Conservation (phyloP, 2,329 filamentous ascomycete genomes). For the Penicillium polonicum region DNA sequence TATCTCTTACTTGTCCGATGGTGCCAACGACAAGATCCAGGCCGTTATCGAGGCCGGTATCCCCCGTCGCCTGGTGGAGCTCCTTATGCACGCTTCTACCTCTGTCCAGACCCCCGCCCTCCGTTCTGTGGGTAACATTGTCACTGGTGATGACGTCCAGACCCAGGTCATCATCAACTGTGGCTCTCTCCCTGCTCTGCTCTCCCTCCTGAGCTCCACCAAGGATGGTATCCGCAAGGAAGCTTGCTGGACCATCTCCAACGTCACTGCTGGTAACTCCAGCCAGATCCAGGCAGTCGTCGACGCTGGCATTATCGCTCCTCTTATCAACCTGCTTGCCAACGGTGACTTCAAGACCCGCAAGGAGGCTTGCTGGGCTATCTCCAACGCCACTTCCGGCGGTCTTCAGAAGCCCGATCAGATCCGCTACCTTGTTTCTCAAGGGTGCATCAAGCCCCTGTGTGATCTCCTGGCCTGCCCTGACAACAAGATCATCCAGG, state of each 20-base stretch:
- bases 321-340: conserved; percentile 90
- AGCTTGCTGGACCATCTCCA: conserved; percentile 99
- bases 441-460: conserved; percentile 95
- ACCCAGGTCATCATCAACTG: conserved; percentile 99
- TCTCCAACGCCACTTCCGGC: conserved; percentile 96
- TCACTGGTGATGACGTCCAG: conserved; percentile 97
- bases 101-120: conserved; percentile 97
- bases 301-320: conserved; percentile 94
- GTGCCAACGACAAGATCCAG: conserved; percentile 98
- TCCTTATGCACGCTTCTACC: conserved; percentile 96
- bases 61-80: conserved; percentile 89
- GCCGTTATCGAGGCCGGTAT: conserved; percentile 98
- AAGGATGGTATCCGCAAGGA: conserved; percentile 99
- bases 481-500: conserved; percentile 99
- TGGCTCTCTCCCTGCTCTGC: conserved; percentile 84
- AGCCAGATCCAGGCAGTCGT: conserved; percentile 96
- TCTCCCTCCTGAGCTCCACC: conserved; percentile 89
- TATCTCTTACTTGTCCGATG: conserved; percentile 96
- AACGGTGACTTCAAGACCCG: conserved; percentile 98
- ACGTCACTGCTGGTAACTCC: conserved; percentile 97
- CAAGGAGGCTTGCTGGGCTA: conserved; percentile 99
- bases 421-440: conserved; percentile 88
- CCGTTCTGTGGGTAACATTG: conserved; percentile 96
- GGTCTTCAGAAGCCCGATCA: conserved; percentile 98
- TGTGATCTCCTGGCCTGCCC: conserved; percentile 94